A percentile compares a stretch with the other conserved stretches of the same genome.
These are phyloP conservation scores for Aquilaria sinensis DNA, from an alignment of 345 rosid species.

Conservation along the genomic window DNA sequence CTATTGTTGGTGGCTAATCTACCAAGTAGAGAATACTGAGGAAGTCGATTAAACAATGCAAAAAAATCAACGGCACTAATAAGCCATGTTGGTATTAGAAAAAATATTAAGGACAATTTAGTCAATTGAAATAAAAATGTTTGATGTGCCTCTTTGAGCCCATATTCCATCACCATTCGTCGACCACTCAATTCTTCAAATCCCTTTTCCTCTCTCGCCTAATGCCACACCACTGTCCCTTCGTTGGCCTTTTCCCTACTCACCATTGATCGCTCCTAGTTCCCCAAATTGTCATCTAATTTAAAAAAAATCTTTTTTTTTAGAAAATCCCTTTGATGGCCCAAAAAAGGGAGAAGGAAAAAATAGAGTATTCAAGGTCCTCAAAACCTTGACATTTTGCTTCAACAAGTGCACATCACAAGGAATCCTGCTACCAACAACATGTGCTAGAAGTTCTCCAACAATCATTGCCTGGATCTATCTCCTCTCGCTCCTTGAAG, in stretches of 20 bases:
- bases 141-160: conserved; percentile 84
- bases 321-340: conserved; percentile 43
- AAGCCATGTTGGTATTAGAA: conserved; percentile 4
- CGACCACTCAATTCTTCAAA: conserved; percentile 50
- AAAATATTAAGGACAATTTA: conserved; percentile 24
- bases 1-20: too few relatives aligned
- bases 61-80: conserved; percentile 18
- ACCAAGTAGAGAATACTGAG: too few relatives aligned
- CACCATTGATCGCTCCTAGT: background rate
- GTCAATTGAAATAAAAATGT: conserved; percentile 34
- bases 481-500: conserved; percentile 23
- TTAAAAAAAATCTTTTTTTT: background rate
- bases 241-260: background rate
- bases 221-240: conserved; percentile 1
- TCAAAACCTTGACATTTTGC: conserved; percentile 63
- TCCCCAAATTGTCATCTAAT: background rate
- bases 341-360: conserved; percentile 83
- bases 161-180: conserved; percentile 62
- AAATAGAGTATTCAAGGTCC: conserved; percentile 84
- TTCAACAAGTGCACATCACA: conserved; percentile 71
- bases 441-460: conserved; percentile 96
- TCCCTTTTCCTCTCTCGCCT: conserved; percentile 13
- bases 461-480: conserved; percentile 51
- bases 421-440: conserved; percentile 90
- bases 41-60: too few relatives aligned